Evolutionary conservation across 768 basidiomycete species (phyloP), one percentile per base, ranked within the genome.

Genomic region (Coprinellus aureogranulatus): DNA sequence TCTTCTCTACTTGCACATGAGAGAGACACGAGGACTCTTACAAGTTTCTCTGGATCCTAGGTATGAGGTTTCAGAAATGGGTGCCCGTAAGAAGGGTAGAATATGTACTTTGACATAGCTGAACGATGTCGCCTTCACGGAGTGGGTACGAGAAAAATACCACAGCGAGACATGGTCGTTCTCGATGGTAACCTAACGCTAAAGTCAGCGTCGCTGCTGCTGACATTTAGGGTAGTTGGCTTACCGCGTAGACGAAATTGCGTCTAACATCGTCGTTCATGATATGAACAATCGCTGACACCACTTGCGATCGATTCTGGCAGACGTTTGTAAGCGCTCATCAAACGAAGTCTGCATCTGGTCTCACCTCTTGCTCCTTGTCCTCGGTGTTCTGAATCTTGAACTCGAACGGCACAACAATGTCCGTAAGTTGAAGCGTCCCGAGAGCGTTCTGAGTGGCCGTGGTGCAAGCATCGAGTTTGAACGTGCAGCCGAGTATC

Each of bases 181-280:
- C 31, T 60, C 59, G 16, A 60, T 60, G 3, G 59, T 55, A 2
- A 60, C 47, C 59, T 60, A 28, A 12, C 30, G 4, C 4, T 25
- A 22, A 4, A 18, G 20, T 5, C 16, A 51, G 27, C 11, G 20
- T 30, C 2, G 3, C 8, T 23, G 8, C 9, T 42, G 11, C 12
- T 2, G 4, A 25, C 4, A 20, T 25, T n/a, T 9, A 54, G 10
- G 16, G 3, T 18, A 14, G 51, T n/a, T 37, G n/a, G 60, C 61
- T 25, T 50, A 67, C 65, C 16, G 65, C 66, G 51, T 60, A 65
- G 6, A 59, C 60, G 48, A 61, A 67, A 58, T 62, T 66, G 16
- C 68, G 59, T 16, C 66, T 58, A 26, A 54, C 45, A 55, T 69
- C 66, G 41, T 64, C 66, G 44, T 67, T 64, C 65, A 69, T 65